These are phyloP conservation scores for Bolboschoenoplectus hybrid DNA, from an alignment of 202 grass and related monocot genomes.

Conservation along the genomic window DNA sequence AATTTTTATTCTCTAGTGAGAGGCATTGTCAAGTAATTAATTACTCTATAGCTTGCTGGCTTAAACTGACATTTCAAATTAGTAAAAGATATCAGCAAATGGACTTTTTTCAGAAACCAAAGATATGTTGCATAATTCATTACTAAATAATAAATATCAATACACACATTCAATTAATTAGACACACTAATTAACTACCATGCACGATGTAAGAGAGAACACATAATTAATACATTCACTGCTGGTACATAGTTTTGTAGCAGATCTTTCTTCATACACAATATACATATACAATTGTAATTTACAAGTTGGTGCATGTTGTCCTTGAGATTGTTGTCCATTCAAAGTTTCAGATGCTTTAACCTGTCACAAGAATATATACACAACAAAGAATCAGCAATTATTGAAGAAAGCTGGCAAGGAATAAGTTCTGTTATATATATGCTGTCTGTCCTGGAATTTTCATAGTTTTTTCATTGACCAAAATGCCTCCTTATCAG, in stretches of 20 bases:
- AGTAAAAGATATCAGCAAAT: no score
- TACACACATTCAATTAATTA: constrained; percentile 12
- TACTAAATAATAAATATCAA: not conserved
- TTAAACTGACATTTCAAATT: no score
- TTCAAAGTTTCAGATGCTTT: constrained; percentile 33
- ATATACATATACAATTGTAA: constrained; percentile 4
- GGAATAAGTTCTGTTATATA: constrained; percentile 15
- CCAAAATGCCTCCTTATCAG: not conserved
- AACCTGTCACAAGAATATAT: constrained; percentile 34
- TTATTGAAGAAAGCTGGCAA: not conserved
- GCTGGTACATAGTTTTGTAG: not conserved
- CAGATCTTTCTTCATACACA: constrained; percentile 2
- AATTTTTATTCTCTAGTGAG: not conserved
- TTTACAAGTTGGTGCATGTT: constrained; percentile 5
- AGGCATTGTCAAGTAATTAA: not conserved
- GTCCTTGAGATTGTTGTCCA: not conserved
- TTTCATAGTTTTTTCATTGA: not conserved
- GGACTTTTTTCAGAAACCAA: not conserved
- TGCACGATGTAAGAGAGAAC: not conserved
- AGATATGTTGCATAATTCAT: not conserved
- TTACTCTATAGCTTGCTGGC: not conserved
- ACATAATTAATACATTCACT: constrained; percentile 15
- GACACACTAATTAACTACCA: not conserved
- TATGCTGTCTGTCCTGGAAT: not conserved
- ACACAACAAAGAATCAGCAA: constrained; percentile 25